Conservation (phyloP, 345 rosid species). For the Citropsis articulata region DNA sequence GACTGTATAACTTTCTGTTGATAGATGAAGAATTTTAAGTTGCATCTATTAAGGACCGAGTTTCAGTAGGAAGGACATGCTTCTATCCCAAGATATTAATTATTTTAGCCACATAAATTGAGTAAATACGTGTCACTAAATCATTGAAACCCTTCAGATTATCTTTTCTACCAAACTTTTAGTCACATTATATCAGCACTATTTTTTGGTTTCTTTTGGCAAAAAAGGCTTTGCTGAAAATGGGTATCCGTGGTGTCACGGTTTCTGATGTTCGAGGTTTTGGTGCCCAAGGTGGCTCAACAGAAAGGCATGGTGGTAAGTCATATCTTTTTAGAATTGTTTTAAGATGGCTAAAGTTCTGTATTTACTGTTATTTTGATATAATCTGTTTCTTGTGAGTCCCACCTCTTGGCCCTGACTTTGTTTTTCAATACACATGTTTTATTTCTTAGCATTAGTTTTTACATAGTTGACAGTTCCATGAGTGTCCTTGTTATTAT, state of each 20-base stretch:
- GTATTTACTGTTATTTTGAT: neutral
- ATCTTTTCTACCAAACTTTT: neutral
- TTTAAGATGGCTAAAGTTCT: neutral
- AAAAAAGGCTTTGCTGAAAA: conserved; percentile 62
- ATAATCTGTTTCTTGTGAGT: neutral
- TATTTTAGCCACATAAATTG: neutral
- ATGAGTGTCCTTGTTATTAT: neutral
- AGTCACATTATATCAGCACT: neutral
- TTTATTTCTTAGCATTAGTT: neutral
- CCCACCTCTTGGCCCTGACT: neutral
- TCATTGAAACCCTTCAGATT: conserved; percentile 1
- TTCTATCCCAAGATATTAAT: neutral
- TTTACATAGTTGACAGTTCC: neutral
- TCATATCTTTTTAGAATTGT: conserved; percentile 1
- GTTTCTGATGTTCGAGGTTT: conserved; percentile 88
- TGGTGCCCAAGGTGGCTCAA: conserved; percentile 88
- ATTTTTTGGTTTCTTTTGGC: conserved; percentile 15
- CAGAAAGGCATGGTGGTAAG: conserved; percentile 85
- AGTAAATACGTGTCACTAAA: neutral
- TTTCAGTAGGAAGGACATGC: neutral
- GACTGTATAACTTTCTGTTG: neutral
- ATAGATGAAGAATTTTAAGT: neutral
- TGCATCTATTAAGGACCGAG: neutral
- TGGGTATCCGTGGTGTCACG: conserved; percentile 86
- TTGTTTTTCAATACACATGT: neutral